Percentiles rank a stretch among this genome's conserved stretches.
phyloP scores from a whole-genome alignment of 148 eudicot genomes.

The Rhododendron ferrugineum region DNA sequence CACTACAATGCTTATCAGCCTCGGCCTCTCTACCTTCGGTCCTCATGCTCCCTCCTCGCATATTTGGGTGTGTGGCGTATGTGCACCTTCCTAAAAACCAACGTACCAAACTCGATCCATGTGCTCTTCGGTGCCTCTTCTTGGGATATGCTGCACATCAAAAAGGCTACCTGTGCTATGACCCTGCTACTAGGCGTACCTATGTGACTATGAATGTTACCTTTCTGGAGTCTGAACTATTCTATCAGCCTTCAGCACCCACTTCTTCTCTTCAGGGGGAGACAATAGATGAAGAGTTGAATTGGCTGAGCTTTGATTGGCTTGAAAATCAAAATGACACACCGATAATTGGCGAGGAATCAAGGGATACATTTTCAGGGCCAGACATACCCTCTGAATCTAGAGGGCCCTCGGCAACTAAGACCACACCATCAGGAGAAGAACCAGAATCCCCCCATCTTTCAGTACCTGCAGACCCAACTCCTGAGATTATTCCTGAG shows the following conservation, averaged over 20 bases:
- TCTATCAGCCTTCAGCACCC: not conserved
- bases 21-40: no score
- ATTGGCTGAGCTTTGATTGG: not conserved
- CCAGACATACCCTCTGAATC: no score
- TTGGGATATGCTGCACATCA: not conserved
- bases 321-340: no score
- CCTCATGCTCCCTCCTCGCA: no score
- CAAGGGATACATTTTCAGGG: no score
- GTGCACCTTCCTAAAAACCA: no score
- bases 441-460: not conserved
- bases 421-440: not conserved
- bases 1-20: no score
- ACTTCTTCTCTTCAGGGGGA: not conserved
- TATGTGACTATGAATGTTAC: not conserved
- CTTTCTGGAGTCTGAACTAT: not conserved
- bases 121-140: not conserved
- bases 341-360: no score
- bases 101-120: not conserved
- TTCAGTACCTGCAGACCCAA: not conserved
- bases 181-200: not conserved
- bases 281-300: not conserved
- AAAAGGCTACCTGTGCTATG: not conserved
- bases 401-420: no score
- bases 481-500: not conserved
- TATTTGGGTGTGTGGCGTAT: no score